Evolutionary conservation across 2,329 filamentous ascomycete species (phyloP).

Genomic region (Alternaria sp.): DNA sequence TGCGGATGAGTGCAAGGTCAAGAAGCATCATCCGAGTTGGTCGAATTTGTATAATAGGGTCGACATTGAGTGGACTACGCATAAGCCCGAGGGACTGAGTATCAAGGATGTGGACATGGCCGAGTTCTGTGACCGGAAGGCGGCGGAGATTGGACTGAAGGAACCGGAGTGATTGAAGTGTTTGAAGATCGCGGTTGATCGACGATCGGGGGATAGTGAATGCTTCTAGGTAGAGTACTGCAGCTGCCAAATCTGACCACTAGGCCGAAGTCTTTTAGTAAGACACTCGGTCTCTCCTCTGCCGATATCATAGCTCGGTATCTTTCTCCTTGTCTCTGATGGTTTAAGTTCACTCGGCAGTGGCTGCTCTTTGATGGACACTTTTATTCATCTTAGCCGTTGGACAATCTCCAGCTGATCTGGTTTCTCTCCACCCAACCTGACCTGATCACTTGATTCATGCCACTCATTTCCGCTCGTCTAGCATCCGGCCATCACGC

Average conservation of each 20-base stretch:
- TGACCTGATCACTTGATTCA: not conserved
- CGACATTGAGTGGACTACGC: conserved; percentile 47
- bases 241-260: not conserved
- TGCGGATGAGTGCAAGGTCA: conserved; percentile 42
- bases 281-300: not conserved
- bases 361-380: not conserved
- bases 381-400: not conserved
- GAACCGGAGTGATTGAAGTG: not conserved
- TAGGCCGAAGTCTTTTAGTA: not conserved
- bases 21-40: conserved; percentile 45
- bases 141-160: conserved; percentile 37
- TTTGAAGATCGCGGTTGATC: not conserved
- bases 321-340: not conserved
- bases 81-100: conserved; percentile 42
- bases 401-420: not conserved
- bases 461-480: too few relatives aligned
- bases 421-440: not conserved
- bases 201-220: not conserved
- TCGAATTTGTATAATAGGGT: conserved; percentile 44
- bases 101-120: conserved; percentile 47
- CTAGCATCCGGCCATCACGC: conserved; percentile 17
- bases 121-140: conserved; percentile 42
- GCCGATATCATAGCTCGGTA: not conserved
- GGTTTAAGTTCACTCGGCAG: not conserved
- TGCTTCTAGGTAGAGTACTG: not conserved